phyloP scores from a whole-genome alignment of 352 stramenopile genomes.

The Globisporangium heterothallicum region DNA sequence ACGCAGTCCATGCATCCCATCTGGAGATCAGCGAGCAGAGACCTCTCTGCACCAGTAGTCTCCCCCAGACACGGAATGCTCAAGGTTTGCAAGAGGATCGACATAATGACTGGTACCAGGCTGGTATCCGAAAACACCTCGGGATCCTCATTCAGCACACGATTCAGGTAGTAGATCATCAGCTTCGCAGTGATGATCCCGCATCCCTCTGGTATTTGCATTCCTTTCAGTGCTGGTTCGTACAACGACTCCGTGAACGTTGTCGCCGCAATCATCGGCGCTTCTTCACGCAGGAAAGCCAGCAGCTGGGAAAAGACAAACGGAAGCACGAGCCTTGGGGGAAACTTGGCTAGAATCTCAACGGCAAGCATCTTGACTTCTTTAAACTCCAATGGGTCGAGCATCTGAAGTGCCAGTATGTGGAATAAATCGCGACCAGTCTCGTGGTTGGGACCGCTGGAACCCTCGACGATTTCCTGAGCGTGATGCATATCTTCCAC shows the following conservation, averaged over 20 bases:
- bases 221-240: slow-evolving; percentile 11
- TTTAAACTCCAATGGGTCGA: slow-evolving; percentile 72
- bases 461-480: slow-evolving; percentile 17
- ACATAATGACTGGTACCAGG: slow-evolving; percentile 20
- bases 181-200: slow-evolving; percentile 59
- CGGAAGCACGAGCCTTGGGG: slow-evolving; percentile 23
- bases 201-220: slow-evolving; percentile 20
- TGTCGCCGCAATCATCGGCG: neutral
- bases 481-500: slow-evolving; percentile 29
- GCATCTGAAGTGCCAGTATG: slow-evolving; percentile 27
- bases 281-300: slow-evolving; percentile 35
- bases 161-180: slow-evolving; percentile 76
- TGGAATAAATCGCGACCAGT: slow-evolving; percentile 27
- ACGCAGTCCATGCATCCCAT: slow-evolving; percentile 67
- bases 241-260: slow-evolving; percentile 7
- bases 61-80: slow-evolving; percentile 23
- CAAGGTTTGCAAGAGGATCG: slow-evolving; percentile 44
- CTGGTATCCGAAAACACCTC: slow-evolving; percentile 17
- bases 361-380: slow-evolving; percentile 69
- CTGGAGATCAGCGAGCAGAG: slow-evolving; percentile 53
- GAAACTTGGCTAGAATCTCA: slow-evolving; percentile 50
- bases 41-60: slow-evolving; percentile 17
- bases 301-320: slow-evolving; percentile 35
- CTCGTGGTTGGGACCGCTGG: neutral
- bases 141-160: slow-evolving; percentile 39